Conservation (phyloP, 352 stramenopile species). For the Phytopythium mirpurense region DNA sequence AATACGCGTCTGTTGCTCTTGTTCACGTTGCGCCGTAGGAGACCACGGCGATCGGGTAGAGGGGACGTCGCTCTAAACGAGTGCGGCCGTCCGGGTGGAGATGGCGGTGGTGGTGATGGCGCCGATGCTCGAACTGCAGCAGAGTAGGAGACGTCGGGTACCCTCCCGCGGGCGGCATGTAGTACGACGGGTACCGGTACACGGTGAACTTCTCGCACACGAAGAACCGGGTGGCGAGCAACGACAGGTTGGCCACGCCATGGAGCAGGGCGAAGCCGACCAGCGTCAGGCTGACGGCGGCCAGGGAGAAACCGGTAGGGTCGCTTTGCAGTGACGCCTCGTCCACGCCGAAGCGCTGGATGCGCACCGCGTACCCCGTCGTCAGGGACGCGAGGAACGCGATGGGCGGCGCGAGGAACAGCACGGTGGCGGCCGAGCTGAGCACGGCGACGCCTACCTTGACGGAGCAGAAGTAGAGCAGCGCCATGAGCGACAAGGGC, state of each 20-base stretch:
- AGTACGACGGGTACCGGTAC: slow-evolving; percentile 5
- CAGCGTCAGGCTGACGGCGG: slow-evolving; percentile 28
- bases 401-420: slow-evolving; percentile 24
- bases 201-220: slow-evolving; percentile 37
- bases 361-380: slow-evolving; percentile 7
- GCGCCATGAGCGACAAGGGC: slow-evolving; percentile 53
- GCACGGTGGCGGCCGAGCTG: slow-evolving; percentile 22
- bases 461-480: slow-evolving; percentile 60
- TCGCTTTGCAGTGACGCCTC: slow-evolving; percentile 15
- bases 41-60: slow-evolving; percentile 5
- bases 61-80: background rate
- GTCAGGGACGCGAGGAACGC: slow-evolving; percentile 22
- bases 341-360: slow-evolving; percentile 21
- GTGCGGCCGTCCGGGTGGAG: background rate
- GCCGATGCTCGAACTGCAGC: background rate
- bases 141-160: no score
- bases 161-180: slow-evolving; percentile 5
- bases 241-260: slow-evolving; percentile 34
- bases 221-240: slow-evolving; percentile 35
- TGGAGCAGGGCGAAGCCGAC: slow-evolving; percentile 52
- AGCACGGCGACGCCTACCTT: slow-evolving; percentile 46
- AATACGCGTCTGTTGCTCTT: background rate
- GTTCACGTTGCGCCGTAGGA: slow-evolving; percentile 19
- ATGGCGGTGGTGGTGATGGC: slow-evolving; percentile 2
- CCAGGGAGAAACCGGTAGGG: slow-evolving; percentile 17